These are phyloP conservation scores for Podila epicladia DNA, from an alignment of 192 early-diverging fungal genomes.

Conservation along the genomic window DNA sequence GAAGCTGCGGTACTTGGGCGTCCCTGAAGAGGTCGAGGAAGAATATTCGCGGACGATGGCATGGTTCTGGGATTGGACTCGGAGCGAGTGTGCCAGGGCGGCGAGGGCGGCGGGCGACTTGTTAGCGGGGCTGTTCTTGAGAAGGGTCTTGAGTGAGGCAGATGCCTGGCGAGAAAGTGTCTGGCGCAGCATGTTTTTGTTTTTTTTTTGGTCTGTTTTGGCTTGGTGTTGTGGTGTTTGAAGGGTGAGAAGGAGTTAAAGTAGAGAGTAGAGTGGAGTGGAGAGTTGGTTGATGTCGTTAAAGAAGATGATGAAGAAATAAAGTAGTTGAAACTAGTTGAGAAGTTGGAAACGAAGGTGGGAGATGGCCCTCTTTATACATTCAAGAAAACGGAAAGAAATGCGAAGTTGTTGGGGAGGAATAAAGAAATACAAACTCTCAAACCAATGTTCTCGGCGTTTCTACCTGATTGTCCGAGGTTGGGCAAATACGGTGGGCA, in stretches of 20 bases:
- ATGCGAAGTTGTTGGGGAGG: neutral
- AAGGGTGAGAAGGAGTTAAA: neutral
- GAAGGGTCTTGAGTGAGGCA: conserved; percentile 25
- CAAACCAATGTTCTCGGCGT: neutral
- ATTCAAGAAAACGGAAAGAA: neutral
- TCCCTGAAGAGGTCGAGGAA: neutral
- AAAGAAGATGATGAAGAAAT: neutral
- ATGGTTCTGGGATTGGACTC: conserved; percentile 24
- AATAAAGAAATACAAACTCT: neutral
- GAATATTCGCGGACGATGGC: conserved; percentile 26
- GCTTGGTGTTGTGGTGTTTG: neutral
- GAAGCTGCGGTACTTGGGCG: conserved; percentile 46
- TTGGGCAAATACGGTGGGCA: too few species aligned
- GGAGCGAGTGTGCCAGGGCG: conserved; percentile 33
- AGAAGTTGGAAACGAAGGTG: neutral
- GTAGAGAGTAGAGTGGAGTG: neutral
- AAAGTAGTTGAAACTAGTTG: neutral
- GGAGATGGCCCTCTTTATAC: neutral
- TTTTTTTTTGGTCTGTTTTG: neutral
- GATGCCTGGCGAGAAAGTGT: conserved; percentile 26
- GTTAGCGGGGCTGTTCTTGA: conserved; percentile 26
- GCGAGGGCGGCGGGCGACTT: conserved; percentile 23
- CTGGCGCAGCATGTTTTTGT: conserved; percentile 30
- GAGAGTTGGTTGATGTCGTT: neutral
- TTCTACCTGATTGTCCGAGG: too few species aligned